Conservation (phyloP, 1,139 yeast species). For the Zygoascus meyerae region DNA sequence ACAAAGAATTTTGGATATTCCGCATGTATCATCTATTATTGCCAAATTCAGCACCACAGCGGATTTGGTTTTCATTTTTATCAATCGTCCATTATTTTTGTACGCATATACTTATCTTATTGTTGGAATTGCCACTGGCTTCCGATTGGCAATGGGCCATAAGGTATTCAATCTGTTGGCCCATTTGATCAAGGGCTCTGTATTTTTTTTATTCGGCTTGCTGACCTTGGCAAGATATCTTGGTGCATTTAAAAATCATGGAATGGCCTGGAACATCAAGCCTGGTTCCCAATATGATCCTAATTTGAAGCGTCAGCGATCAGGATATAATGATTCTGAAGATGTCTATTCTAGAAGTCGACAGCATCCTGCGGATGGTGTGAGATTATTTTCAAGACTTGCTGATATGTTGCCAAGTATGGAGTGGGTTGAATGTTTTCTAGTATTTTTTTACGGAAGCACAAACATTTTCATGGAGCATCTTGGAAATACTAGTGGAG, state of each 20-base stretch:
- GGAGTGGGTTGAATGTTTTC: constrained; percentile 76
- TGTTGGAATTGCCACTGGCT: constrained; percentile 73
- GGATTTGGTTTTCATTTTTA: constrained; percentile 41
- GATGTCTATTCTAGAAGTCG: background rate
- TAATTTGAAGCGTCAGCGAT: background rate
- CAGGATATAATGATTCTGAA: background rate
- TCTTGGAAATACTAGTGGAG: constrained; percentile 63
- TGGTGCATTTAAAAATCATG: constrained; percentile 68
- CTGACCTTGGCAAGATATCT: constrained; percentile 76
- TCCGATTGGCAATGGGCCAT: constrained; percentile 58
- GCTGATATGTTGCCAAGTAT: constrained; percentile 40
- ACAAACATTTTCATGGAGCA: constrained; percentile 90
- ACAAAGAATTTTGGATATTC: constrained; percentile 8
- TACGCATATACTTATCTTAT: constrained; percentile 56
- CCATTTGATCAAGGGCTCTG: constrained; percentile 94
- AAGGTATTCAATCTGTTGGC: constrained; percentile 79
- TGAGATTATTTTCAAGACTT: constrained; percentile 24
- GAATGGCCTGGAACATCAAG: constrained; percentile 88
- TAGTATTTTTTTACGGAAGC: constrained; percentile 80
- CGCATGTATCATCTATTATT: constrained; percentile 28
- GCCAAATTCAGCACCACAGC: constrained; percentile 37
- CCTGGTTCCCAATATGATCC: constrained; percentile 24
- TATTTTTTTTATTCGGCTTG: constrained; percentile 70
- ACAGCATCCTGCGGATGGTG: background rate
- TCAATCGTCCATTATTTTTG: constrained; percentile 63